A percentile compares a stretch with the other conserved stretches of the same genome.
Evolutionary conservation across 257 asterid species (phyloP).

Genomic region (Jasminum sambac): DNA sequence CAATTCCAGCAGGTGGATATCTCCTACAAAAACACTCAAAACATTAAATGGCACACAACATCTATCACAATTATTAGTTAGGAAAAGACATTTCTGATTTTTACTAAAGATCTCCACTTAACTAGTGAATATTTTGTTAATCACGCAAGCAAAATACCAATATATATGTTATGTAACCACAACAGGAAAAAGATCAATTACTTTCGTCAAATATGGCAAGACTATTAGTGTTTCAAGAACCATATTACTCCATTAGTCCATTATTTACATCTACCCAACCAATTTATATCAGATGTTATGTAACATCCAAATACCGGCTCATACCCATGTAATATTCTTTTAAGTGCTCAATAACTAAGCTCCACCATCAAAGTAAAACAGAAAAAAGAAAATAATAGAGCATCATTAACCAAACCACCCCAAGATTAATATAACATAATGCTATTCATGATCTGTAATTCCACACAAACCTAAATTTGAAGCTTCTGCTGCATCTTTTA

Average conservation of each 20-base stretch:
- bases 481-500: neutral
- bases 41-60: neutral
- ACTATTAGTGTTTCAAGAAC: neutral
- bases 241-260: neutral
- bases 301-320: neutral
- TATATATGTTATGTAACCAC: neutral
- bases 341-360: neutral
- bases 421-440: neutral
- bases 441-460: neutral
- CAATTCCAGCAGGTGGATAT: conserved; percentile 12
- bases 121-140: neutral
- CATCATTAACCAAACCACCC: neutral
- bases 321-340: neutral
- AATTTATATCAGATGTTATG: neutral
- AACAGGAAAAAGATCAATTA: neutral
- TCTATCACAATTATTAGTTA: neutral
- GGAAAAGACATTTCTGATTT: neutral
- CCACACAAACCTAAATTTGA: neutral
- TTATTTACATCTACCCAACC: neutral
- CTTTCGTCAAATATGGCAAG: neutral
- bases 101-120: conserved; percentile 7
- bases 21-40: conserved; percentile 7
- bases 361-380: neutral
- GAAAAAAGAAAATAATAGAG: neutral
- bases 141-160: neutral